phyloP scores from a whole-genome alignment of 345 rosid species.

The Toxicodendron radicans region DNA sequence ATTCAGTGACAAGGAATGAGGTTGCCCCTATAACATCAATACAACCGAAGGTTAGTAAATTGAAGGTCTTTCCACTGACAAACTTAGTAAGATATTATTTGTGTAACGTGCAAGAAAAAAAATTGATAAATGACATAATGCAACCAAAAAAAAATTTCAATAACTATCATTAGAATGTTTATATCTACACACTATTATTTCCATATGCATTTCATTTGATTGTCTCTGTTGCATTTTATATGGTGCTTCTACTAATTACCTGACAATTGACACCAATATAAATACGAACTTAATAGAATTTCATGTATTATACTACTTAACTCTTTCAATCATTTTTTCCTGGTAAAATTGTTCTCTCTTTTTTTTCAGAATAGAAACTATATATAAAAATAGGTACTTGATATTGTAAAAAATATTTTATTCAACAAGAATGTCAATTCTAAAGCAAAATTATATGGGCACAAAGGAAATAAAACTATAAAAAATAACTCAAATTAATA shows the following conservation, averaged over 20 bases:
- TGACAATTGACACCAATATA: neutral
- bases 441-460: neutral
- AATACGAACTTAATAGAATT: neutral
- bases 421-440: neutral
- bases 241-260: neutral
- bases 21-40: conserved; percentile 54
- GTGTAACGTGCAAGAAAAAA: neutral
- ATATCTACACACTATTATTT: neutral
- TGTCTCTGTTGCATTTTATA: neutral
- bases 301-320: neutral
- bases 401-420: neutral
- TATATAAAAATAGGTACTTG: neutral
- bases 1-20: conserved; percentile 63
- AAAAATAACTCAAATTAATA: neutral
- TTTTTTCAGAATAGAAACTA: neutral
- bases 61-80: neutral
- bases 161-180: neutral
- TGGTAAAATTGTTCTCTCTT: no score
- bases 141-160: neutral
- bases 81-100: neutral
- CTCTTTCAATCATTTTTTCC: no score
- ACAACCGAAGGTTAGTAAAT: neutral
- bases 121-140: neutral
- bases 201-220: neutral
- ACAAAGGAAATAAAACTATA: neutral